Conservation (phyloP, 2,329 filamentous ascomycete species). For the Phoma sp. region DNA sequence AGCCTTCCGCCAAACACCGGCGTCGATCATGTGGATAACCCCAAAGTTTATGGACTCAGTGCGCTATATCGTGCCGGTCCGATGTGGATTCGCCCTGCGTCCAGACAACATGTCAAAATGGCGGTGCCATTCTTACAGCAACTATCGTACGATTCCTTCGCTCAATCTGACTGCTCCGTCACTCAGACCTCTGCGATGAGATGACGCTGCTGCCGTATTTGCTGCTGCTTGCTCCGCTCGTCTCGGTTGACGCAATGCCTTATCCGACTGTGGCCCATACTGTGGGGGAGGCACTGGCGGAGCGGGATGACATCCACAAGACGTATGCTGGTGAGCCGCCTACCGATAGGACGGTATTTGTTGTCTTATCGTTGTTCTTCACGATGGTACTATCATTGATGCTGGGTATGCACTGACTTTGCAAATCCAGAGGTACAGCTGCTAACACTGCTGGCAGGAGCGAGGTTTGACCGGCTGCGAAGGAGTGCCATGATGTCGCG, state of each 20-base stretch:
- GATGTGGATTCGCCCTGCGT: background rate
- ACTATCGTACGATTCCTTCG: background rate
- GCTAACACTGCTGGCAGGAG: conserved; percentile 4
- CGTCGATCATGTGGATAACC: background rate
- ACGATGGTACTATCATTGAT: conserved; percentile 20
- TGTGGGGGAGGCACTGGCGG: background rate
- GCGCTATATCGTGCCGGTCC: background rate
- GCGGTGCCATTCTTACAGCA: background rate
- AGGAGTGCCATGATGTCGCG: conserved; percentile 13
- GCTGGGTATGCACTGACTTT: conserved; percentile 11
- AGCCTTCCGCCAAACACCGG: conserved; percentile 6
- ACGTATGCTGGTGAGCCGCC: conserved; percentile 16
- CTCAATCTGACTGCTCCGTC: background rate
- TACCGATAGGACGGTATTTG: conserved; percentile 14
- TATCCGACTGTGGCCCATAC: background rate
- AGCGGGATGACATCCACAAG: background rate
- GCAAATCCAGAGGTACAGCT: background rate
- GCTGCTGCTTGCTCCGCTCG: background rate
- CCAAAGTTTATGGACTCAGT: background rate
- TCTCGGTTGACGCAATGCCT: conserved; percentile 4
- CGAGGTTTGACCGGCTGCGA: conserved; percentile 6
- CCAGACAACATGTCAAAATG: conserved; percentile 3
- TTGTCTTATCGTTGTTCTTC: conserved; percentile 17
- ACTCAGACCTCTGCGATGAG: background rate
- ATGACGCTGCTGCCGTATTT: background rate